Conservation (phyloP, 2,329 filamentous ascomycete species). For the Alternaria hordeiaustralica region DNA sequence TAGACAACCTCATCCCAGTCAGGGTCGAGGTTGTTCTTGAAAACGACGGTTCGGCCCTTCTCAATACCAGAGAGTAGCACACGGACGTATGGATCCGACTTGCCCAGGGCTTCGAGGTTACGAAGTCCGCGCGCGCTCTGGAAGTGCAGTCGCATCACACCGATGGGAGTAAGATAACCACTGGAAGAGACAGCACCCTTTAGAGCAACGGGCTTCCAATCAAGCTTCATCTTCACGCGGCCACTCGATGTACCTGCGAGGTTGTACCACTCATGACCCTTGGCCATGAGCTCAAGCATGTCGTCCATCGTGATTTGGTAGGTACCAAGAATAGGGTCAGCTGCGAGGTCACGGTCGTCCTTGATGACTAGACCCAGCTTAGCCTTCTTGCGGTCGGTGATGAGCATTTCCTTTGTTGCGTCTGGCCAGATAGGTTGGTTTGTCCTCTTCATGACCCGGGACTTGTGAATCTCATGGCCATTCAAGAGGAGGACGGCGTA, state of each 20-base stretch:
- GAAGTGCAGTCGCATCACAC: constrained; percentile 94
- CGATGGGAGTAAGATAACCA: constrained; percentile 91
- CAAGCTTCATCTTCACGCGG: constrained; percentile 85
- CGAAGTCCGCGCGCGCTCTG: constrained; percentile 80
- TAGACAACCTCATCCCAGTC: constrained; percentile 97
- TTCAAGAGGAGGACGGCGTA: constrained; percentile 90
- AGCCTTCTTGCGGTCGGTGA: constrained; percentile 89
- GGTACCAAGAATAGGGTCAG: constrained; percentile 84
- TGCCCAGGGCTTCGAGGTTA: constrained; percentile 93
- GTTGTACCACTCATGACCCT: constrained; percentile 97
- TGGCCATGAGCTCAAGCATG: constrained; percentile 86
- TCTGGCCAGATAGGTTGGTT: constrained; percentile 98
- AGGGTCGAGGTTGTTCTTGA: constrained; percentile 93
- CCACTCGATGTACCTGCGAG: constrained; percentile 81
- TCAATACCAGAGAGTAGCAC: constrained; percentile 89
- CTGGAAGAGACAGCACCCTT: constrained; percentile 78
- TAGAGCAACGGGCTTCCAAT: constrained; percentile 95
- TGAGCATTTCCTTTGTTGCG: constrained; percentile 89
- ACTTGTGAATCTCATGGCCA: constrained; percentile 86
- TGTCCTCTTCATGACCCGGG: constrained; percentile 92
- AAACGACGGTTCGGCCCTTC: constrained; percentile 91
- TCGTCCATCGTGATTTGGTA: constrained; percentile 97
- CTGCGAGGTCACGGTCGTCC: constrained; percentile 85
- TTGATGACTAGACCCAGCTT: constrained; percentile 93
- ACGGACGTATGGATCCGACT: constrained; percentile 93